phyloP scores from a whole-genome alignment of 139 green algal genomes.

The Tetratostichococcus sp. region DNA sequence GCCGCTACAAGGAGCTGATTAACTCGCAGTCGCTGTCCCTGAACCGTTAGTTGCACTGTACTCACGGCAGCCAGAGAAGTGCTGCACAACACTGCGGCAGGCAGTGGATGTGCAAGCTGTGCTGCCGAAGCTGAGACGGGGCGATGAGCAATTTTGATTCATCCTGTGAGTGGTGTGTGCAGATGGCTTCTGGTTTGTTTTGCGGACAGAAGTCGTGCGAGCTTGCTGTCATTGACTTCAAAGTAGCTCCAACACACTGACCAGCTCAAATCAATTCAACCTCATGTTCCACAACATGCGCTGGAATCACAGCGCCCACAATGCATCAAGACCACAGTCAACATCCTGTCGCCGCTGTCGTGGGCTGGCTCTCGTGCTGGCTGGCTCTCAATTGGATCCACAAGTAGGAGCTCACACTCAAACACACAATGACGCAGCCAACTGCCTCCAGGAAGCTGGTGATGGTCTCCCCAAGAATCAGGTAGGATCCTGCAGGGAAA shows the following conservation, averaged over 20 bases:
- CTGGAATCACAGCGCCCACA: not conserved
- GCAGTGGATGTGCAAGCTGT: no score
- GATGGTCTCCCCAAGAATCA: not conserved
- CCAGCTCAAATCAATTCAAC: no score
- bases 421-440: not conserved
- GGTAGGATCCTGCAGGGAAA: not conserved
- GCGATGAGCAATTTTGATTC: no score
- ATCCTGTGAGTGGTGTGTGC: no score
- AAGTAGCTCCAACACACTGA: no score
- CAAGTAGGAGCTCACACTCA: not conserved
- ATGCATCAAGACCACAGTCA: not conserved
- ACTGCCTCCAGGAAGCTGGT: not conserved
- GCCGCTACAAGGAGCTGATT: constrained; percentile 44
- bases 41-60: not conserved
- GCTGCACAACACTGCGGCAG: no score
- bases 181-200: no score
- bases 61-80: no score
- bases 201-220: no score
- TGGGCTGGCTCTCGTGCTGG: not conserved
- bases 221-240: no score
- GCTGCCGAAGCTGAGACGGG: no score
- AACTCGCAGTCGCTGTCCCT: constrained; percentile 33
- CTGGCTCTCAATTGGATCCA: not conserved
- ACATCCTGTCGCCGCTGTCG: not conserved
- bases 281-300: not conserved